A percentile compares a stretch with the other conserved stretches of the same genome.
These are phyloP conservation scores for Botrytis byssoidea DNA, from an alignment of 2,329 filamentous ascomycete species.

Conservation along the genomic window DNA sequence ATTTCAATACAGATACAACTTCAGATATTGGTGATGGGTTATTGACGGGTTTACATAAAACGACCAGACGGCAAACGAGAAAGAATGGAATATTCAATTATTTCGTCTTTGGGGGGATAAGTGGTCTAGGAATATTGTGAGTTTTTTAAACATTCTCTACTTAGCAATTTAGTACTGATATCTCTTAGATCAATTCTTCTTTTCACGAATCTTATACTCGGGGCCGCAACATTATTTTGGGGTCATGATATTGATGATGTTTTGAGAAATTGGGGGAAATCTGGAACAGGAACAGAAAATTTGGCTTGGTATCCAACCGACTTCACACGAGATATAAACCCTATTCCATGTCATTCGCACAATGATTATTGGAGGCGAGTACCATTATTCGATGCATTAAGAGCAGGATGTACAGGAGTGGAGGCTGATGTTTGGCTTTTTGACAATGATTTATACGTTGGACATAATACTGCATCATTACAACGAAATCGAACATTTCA, in stretches of 20 bases:
- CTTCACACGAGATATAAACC: slow-evolving; percentile 52
- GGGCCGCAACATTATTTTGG: slow-evolving; percentile 38
- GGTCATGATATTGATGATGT: slow-evolving; percentile 37
- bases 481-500: slow-evolving; percentile 56
- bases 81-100: slow-evolving; percentile 34
- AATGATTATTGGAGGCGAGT: slow-evolving; percentile 68
- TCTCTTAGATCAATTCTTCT: slow-evolving; percentile 39
- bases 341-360: slow-evolving; percentile 63
- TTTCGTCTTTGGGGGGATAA: slow-evolving; percentile 41
- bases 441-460: slow-evolving; percentile 58
- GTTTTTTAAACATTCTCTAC: slow-evolving; percentile 22
- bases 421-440: slow-evolving; percentile 70
- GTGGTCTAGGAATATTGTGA: slow-evolving; percentile 42
- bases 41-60: slow-evolving; percentile 20
- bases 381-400: slow-evolving; percentile 61
- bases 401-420: slow-evolving; percentile 59
- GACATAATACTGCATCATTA: slow-evolving; percentile 57
- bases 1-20: slow-evolving; percentile 1
- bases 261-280: slow-evolving; percentile 41
- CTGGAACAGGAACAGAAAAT: slow-evolving; percentile 42
- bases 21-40: slow-evolving; percentile 16
- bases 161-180: neutral
- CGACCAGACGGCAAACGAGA: slow-evolving; percentile 19
- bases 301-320: slow-evolving; percentile 50
- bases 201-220: slow-evolving; percentile 39